Evolutionary conservation across 331 rosid genomes (phyloP).

Genomic region (Malus hybrid): DNA sequence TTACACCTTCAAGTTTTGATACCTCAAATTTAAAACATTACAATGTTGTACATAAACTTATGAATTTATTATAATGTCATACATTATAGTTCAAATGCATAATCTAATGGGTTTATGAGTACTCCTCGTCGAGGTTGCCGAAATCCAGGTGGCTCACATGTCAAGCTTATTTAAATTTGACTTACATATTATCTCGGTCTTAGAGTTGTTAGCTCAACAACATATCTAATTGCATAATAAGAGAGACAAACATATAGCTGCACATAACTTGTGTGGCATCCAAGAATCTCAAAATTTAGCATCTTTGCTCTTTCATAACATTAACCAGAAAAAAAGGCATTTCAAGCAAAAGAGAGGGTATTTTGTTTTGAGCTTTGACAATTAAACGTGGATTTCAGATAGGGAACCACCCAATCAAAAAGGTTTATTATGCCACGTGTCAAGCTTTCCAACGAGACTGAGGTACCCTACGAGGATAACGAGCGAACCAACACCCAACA

Average conservation of each 20-base stretch:
- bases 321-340: not conserved
- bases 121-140: rapidly evolving
- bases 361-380: not conserved
- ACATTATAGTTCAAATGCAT: no score
- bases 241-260: not conserved
- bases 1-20: no score
- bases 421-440: conserved; percentile 32
- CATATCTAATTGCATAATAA: no score
- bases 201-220: no score
- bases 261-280: not conserved
- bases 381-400: conserved; percentile 28
- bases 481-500: conserved; percentile 18
- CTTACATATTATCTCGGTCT: not conserved
- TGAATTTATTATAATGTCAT: no score
- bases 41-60: not conserved
- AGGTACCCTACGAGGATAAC: conserved; percentile 10
- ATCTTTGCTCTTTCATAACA: not conserved
- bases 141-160: not conserved
- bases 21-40: no score
- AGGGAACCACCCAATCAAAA: conserved; percentile 38
- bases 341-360: no score
- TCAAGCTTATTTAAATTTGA: no score
- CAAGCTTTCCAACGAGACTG: not conserved
- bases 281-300: not conserved
- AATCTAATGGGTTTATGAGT: not conserved